These are phyloP conservation scores for Ophiocordyceps camponoti-saundersi DNA, from an alignment of 2,329 filamentous ascomycete species.

Conservation along the genomic window DNA sequence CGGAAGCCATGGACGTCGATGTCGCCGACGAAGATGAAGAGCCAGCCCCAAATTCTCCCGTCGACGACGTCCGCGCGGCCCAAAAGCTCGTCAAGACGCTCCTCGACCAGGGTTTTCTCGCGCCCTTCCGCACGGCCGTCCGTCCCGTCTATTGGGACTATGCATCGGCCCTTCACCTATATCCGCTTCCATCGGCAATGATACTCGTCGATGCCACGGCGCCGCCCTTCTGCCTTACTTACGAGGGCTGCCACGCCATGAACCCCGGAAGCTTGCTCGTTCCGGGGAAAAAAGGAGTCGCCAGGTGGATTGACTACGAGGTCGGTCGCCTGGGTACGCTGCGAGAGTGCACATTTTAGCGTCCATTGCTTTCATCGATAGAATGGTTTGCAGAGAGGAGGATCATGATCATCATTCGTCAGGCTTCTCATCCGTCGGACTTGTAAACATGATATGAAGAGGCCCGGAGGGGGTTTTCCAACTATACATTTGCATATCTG, in stretches of 20 bases:
- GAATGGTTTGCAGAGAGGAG: too few relatives aligned
- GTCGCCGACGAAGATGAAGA: slow-evolving; percentile 6
- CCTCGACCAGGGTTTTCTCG: slow-evolving; percentile 76
- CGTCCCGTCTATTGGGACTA: slow-evolving; percentile 88
- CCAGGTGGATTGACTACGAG: slow-evolving; percentile 80
- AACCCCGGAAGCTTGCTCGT: slow-evolving; percentile 73
- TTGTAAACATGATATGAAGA: too few relatives aligned
- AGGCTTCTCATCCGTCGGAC: too few relatives aligned
- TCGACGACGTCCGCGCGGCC: slow-evolving; percentile 40
- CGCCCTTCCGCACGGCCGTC: slow-evolving; percentile 65
- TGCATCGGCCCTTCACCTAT: slow-evolving; percentile 58
- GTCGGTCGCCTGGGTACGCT: slow-evolving; percentile 44
- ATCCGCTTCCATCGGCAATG: slow-evolving; percentile 73
- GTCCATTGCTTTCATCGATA: too few relatives aligned
- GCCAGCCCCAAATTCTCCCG: slow-evolving; percentile 4
- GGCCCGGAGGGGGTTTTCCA: too few relatives aligned
- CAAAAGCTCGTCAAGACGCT: slow-evolving; percentile 78
- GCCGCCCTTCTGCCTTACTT: slow-evolving; percentile 72
- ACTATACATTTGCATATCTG: too few relatives aligned
- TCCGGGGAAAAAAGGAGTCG: slow-evolving; percentile 47
- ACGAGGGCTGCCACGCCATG: slow-evolving; percentile 90
- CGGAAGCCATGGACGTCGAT: slow-evolving; percentile 24
- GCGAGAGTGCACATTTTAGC: slow-evolving; percentile 42
- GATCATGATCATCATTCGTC: too few relatives aligned
- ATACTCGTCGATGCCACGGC: slow-evolving; percentile 70